Percentiles rank a stretch among this genome's conserved stretches.
phyloP scores from a whole-genome alignment of 768 basidiomycete genomes.

The Pleurotus citrinopileatus region DNA sequence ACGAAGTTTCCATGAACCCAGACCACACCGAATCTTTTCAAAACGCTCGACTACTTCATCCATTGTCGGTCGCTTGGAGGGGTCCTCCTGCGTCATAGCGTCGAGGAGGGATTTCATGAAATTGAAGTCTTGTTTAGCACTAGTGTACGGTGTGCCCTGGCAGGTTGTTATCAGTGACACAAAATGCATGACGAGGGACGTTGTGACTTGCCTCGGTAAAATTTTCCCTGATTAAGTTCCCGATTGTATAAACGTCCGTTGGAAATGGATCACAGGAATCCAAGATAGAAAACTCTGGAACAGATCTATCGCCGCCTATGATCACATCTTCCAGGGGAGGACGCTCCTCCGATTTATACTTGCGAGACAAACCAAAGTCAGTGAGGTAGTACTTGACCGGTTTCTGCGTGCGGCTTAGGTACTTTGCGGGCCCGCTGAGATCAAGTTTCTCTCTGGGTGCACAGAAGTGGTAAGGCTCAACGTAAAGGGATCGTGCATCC shows the following conservation, averaged over 20 bases:
- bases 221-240: conserved; percentile 20
- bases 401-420: conserved; percentile 12
- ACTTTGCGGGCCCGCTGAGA: conserved; percentile 5
- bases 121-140: conserved; percentile 18
- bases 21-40: conserved; percentile 18
- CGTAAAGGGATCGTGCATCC: neutral
- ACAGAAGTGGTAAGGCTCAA: neutral
- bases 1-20: conserved; percentile 29
- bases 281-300: conserved; percentile 28
- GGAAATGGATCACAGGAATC: conserved; percentile 25
- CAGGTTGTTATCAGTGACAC: neutral
- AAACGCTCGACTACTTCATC: conserved; percentile 32
- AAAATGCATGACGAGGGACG: neutral
- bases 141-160: neutral
- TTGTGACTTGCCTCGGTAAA: conserved; percentile 10
- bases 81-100: conserved; percentile 34
- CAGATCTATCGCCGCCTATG: conserved; percentile 36
- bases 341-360: conserved; percentile 21
- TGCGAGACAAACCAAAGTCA: conserved; percentile 29
- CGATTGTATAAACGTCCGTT: conserved; percentile 32
- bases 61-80: conserved; percentile 32
- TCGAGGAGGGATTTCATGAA: conserved; percentile 26
- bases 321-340: conserved; percentile 26
- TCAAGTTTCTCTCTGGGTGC: neutral
- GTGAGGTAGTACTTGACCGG: conserved; percentile 23